Evolutionary conservation across 768 basidiomycete genomes (phyloP).

Genomic region (Suillus cothurnatus): DNA sequence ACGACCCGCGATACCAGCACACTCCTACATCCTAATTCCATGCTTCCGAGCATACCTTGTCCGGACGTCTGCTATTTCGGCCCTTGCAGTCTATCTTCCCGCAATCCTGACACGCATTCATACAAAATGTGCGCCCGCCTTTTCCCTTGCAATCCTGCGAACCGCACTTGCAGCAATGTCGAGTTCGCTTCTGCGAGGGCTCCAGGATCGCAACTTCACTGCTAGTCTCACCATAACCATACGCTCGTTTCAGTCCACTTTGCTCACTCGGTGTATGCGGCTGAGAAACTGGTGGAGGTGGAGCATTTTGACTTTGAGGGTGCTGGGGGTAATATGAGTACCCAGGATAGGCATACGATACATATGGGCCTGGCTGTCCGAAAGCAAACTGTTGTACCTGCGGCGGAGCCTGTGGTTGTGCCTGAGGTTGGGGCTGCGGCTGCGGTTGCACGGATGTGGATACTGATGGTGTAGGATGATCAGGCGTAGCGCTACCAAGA

Average conservation of each 20-base stretch:
- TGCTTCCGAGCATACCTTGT: slow-evolving; percentile 69
- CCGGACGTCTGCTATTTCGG: slow-evolving; percentile 75
- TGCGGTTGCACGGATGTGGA: slow-evolving; percentile 18
- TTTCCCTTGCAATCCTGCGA: slow-evolving; percentile 83
- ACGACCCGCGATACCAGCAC: neutral
- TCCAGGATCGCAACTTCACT: slow-evolving; percentile 35
- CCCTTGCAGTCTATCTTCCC: slow-evolving; percentile 80
- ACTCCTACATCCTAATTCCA: slow-evolving; percentile 34
- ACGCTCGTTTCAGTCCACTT: slow-evolving; percentile 30
- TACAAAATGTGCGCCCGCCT: slow-evolving; percentile 73
- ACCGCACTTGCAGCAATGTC: slow-evolving; percentile 85
- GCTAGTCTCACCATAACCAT: slow-evolving; percentile 27
- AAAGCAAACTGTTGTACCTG: slow-evolving; percentile 26
- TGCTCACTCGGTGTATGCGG: slow-evolving; percentile 30
- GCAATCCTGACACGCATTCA: slow-evolving; percentile 79
- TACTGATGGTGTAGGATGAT: slow-evolving; percentile 24
- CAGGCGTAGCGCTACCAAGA: slow-evolving; percentile 15
- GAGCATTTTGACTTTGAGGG: slow-evolving; percentile 23
- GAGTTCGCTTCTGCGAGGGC: slow-evolving; percentile 58
- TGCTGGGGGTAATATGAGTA: slow-evolving; percentile 35
- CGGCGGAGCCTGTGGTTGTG: slow-evolving; percentile 29
- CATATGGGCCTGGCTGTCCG: slow-evolving; percentile 33
- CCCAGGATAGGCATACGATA: slow-evolving; percentile 39
- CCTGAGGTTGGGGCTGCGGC: slow-evolving; percentile 19
- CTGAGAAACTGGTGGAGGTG: slow-evolving; percentile 18